Evolutionary conservation across 805 yeast genomes (phyloP).

Genomic region (Candida easanensis): DNA sequence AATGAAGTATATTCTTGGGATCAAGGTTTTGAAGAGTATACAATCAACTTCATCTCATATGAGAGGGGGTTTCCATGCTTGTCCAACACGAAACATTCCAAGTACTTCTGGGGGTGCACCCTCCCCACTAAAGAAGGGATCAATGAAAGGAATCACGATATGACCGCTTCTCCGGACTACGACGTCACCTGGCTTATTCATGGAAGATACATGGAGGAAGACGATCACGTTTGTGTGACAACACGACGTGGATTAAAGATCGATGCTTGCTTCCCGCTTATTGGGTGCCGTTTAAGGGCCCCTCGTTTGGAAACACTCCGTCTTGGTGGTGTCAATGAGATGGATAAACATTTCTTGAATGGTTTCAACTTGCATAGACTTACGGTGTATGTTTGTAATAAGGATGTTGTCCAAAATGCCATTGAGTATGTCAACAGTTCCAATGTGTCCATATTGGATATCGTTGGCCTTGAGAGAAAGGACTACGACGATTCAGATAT

Average conservation of each 20-base stretch:
- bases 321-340: neutral
- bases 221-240: neutral
- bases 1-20: neutral
- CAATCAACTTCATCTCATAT: neutral
- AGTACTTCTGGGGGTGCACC: neutral
- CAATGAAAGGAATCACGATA: neutral
- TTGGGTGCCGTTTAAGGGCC: neutral
- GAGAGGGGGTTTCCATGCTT: neutral
- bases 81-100: neutral
- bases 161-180: neutral
- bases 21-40: neutral
- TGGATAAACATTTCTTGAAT: neutral
- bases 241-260: neutral
- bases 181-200: neutral
- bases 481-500: neutral
- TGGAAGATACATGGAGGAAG: neutral
- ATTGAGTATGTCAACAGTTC: neutral
- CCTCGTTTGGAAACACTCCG: neutral
- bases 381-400: neutral
- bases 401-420: neutral
- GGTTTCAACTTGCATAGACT: neutral
- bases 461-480: neutral
- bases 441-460: neutral
- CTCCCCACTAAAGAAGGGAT: neutral
- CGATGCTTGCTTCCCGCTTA: neutral